phyloP scores from a whole-genome alignment of 495 filamentous ascomycete species.

The Cudoniella acicularis region DNA sequence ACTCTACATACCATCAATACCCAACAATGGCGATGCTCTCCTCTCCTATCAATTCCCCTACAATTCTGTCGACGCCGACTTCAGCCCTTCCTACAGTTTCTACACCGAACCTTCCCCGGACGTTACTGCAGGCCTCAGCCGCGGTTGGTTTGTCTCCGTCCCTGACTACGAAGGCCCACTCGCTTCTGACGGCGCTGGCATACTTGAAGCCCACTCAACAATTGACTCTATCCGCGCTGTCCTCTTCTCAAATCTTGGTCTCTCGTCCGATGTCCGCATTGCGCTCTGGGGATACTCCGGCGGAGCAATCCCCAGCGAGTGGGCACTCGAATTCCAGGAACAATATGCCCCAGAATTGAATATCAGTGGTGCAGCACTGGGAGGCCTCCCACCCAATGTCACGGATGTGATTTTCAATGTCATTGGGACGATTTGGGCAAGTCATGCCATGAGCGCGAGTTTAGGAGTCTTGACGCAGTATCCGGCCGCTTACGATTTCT shows the following conservation, averaged over 20 bases:
- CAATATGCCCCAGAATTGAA: slow-evolving; percentile 51
- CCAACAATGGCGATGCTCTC: slow-evolving; percentile 25
- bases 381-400: slow-evolving; percentile 40
- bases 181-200: slow-evolving; percentile 39
- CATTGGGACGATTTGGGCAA: neutral
- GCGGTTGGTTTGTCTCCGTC: slow-evolving; percentile 44
- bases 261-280: slow-evolving; percentile 19
- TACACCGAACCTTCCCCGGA: slow-evolving; percentile 26
- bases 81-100: slow-evolving; percentile 10
- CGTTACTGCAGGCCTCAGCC: slow-evolving; percentile 31
- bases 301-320: slow-evolving; percentile 51
- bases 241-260: slow-evolving; percentile 21
- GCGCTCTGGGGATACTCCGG: slow-evolving; percentile 56
- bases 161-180: slow-evolving; percentile 46
- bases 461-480: neutral
- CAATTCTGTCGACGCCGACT: slow-evolving; percentile 23
- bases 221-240: slow-evolving; percentile 45
- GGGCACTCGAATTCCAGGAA: slow-evolving; percentile 48
- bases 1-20: slow-evolving; percentile 37
- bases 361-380: slow-evolving; percentile 46
- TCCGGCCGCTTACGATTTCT: neutral
- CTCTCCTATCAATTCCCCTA: slow-evolving; percentile 44
- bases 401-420: slow-evolving; percentile 5
- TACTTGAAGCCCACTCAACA: slow-evolving; percentile 41
- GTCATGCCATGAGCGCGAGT: neutral